phyloP scores from a whole-genome alignment of 2,329 filamentous ascomycete genomes.

The Fusarium sp. region DNA sequence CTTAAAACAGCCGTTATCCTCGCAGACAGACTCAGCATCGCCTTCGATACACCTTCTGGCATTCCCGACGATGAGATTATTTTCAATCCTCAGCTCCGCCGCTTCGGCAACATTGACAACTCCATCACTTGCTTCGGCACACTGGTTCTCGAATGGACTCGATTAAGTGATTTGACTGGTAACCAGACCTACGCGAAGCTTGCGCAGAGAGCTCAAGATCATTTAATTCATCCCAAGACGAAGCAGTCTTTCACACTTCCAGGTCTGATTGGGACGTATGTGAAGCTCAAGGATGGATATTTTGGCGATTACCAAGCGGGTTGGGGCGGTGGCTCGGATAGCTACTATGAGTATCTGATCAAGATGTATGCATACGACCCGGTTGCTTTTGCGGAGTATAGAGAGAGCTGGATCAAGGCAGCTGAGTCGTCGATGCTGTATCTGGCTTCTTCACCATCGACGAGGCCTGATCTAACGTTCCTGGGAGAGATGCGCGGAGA shows the following conservation, averaged over 20 bases:
- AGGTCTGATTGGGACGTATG: constrained; percentile 21
- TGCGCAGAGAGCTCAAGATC: constrained; percentile 19
- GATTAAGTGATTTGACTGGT: constrained; percentile 21
- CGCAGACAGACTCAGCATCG: constrained; percentile 27
- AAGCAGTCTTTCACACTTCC: constrained; percentile 13
- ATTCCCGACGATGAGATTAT: constrained; percentile 33
- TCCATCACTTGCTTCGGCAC: constrained; percentile 33
- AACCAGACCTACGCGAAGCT: constrained; percentile 23
- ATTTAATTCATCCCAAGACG: constrained; percentile 23
- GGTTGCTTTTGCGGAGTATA: constrained; percentile 3
- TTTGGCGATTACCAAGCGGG: constrained; percentile 33
- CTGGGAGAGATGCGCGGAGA: background rate
- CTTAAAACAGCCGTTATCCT: constrained; percentile 1
- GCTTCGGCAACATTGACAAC: constrained; percentile 24
- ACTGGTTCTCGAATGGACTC: constrained; percentile 33
- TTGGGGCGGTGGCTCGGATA: constrained; percentile 33
- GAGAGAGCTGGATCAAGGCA: background rate
- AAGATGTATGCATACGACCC: constrained; percentile 38
- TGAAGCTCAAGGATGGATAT: background rate
- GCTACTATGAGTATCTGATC: constrained; percentile 36
- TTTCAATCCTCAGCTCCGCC: constrained; percentile 10
- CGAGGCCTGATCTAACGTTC: background rate
- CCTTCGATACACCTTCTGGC: constrained; percentile 33
- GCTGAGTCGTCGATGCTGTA: constrained; percentile 3
- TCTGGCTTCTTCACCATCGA: background rate